Conservation (phyloP, 108 stramenopile species). For the Cyclotella cryptica region DNA sequence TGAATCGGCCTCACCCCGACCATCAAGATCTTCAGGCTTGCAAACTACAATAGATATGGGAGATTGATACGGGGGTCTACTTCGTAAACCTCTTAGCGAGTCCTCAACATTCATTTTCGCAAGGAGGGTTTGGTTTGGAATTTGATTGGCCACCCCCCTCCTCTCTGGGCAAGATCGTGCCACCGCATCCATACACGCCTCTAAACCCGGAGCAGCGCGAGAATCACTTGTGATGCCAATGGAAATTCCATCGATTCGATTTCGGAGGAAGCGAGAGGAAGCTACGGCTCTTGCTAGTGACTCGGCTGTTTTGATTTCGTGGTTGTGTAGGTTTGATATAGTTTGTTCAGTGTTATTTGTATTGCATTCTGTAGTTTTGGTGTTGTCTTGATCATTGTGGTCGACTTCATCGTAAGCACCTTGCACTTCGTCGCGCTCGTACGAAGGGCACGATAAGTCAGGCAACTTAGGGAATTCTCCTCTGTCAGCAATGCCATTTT, state of each 20-base stretch:
- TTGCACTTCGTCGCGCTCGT: not conserved
- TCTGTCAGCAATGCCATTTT: not conserved
- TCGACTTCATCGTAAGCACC: slow-evolving; percentile 4
- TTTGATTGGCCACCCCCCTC: slow-evolving; percentile 12
- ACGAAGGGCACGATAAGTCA: slow-evolving; percentile 17
- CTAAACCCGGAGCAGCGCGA: slow-evolving; percentile 71
- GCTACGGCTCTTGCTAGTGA: slow-evolving; percentile 52
- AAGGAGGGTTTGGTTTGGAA: not conserved
- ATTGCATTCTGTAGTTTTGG: slow-evolving; percentile 5
- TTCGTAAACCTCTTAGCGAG: slow-evolving; percentile 18
- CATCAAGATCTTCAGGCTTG: slow-evolving; percentile 62
- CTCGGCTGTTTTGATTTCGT: slow-evolving; percentile 41
- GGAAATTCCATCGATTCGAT: slow-evolving; percentile 58
- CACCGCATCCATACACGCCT: slow-evolving; percentile 70
- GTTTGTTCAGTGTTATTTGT: slow-evolving; percentile 4
- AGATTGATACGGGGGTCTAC: slow-evolving; percentile 38
- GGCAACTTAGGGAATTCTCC: slow-evolving; percentile 29
- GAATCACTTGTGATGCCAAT: slow-evolving; percentile 59
- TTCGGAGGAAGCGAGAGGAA: slow-evolving; percentile 48
- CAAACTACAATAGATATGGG: slow-evolving; percentile 53
- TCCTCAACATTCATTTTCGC: not conserved
- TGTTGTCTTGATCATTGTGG: not conserved
- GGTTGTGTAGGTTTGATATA: slow-evolving; percentile 23
- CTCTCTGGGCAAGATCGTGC: slow-evolving; percentile 53
- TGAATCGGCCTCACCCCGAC: slow-evolving; percentile 29